phyloP scores from a whole-genome alignment of 345 rosid genomes.

The Hypericum androsaemum region DNA sequence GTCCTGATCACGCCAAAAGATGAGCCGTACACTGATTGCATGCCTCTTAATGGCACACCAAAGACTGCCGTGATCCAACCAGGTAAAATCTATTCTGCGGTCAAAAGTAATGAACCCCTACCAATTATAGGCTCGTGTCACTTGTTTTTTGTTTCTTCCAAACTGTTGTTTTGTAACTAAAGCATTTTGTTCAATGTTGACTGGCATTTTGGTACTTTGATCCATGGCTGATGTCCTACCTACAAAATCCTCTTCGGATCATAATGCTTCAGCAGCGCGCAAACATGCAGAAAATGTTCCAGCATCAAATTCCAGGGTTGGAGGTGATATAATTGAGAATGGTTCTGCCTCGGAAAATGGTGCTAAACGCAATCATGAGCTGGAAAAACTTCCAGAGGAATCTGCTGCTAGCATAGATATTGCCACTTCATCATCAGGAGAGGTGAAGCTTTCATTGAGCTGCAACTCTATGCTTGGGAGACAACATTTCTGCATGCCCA shows the following conservation, averaged over 20 bases:
- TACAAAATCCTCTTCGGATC: conserved; percentile 17
- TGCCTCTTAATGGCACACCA: conserved; percentile 13
- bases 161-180: too few relatives aligned
- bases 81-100: conserved; percentile 21
- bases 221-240: conserved; percentile 20
- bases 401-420: conserved; percentile 41
- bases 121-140: too few relatives aligned
- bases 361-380: conserved; percentile 12
- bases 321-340: conserved; percentile 16
- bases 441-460: conserved; percentile 72
- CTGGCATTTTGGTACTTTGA: too few relatives aligned
- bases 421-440: conserved; percentile 69
- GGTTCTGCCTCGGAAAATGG: conserved; percentile 17
- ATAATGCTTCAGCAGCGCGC: conserved; percentile 17
- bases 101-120: too few relatives aligned
- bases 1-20: conserved; percentile 37
- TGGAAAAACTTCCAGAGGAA: conserved; percentile 21
- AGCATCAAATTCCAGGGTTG: conserved; percentile 16
- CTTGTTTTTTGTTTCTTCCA: too few relatives aligned
- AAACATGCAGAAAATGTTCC: conserved; percentile 22
- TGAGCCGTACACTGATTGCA: conserved; percentile 43
- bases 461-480: conserved; percentile 51
- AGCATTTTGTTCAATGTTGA: too few relatives aligned
- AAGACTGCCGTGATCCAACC: conserved; percentile 36
- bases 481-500: conserved; percentile 48